phyloP scores from a whole-genome alignment of 2,329 filamentous ascomycete species.

The Fusarium mundagurra region DNA sequence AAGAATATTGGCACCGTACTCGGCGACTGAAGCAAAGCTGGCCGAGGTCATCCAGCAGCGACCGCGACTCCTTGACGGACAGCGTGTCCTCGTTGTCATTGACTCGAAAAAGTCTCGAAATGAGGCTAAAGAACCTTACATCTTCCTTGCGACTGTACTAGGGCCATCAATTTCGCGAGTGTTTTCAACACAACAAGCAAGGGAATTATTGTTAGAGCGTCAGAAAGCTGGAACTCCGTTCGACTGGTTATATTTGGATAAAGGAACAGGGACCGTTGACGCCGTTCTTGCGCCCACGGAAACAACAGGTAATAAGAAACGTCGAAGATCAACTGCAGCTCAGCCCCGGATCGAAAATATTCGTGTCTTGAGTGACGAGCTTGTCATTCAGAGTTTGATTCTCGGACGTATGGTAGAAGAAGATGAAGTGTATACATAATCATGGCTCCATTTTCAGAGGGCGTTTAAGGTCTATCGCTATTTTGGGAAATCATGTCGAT shows the following conservation, averaged over 20 bases:
- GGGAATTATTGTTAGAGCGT: constrained; percentile 62
- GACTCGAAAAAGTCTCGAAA: constrained; percentile 64
- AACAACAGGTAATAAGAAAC: constrained; percentile 52
- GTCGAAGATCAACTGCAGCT: constrained; percentile 45
- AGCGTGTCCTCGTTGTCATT: constrained; percentile 78
- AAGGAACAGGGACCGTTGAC: constrained; percentile 64
- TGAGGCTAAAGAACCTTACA: constrained; percentile 74
- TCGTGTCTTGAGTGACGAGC: constrained; percentile 81
- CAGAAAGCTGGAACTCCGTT: constrained; percentile 62
- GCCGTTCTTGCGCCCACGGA: constrained; percentile 54
- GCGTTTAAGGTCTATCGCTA: constrained; percentile 31
- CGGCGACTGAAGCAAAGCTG: constrained; percentile 66
- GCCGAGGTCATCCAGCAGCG: constrained; percentile 66
- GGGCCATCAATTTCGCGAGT: constrained; percentile 78
- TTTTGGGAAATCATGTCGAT: constrained; percentile 13
- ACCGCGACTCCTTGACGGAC: constrained; percentile 70
- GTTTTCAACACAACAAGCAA: constrained; percentile 72
- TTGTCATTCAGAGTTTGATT: constrained; percentile 92
- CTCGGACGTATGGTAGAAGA: constrained; percentile 80
- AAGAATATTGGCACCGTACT: constrained; percentile 71
- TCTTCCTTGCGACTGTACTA: constrained; percentile 82
- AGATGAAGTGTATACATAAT: constrained; percentile 52
- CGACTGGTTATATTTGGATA: constrained; percentile 84
- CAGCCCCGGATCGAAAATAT: constrained; percentile 59
- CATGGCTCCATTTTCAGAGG: not conserved